Conservation (phyloP, 192 early-diverging fungal genomes). For the Mortierella antarctica region DNA sequence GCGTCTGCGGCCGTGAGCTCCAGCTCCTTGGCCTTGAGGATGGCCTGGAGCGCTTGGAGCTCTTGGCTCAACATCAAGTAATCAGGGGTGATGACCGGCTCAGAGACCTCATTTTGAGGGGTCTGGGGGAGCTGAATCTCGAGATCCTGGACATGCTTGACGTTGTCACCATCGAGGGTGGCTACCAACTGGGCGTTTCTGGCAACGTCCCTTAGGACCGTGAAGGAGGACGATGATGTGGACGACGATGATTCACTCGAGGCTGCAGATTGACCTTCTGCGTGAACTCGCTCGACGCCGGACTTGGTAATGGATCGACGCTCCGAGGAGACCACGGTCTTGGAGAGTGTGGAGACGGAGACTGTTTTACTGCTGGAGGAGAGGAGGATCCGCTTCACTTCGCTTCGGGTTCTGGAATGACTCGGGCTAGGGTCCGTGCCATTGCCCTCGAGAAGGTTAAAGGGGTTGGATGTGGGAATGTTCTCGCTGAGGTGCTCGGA, state of each 20-base stretch:
- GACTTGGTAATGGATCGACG: background rate
- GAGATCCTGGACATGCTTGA: too few species aligned
- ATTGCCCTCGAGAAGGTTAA: constrained; percentile 7
- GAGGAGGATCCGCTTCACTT: too few species aligned
- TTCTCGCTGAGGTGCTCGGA: constrained; percentile 5
- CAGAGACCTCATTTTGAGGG: too few species aligned
- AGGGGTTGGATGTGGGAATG: constrained; percentile 16
- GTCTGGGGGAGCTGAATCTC: too few species aligned
- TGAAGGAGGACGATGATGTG: too few species aligned
- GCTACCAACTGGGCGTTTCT: too few species aligned
- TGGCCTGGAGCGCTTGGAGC: constrained; percentile 7
- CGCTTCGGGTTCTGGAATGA: too few species aligned
- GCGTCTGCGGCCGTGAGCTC: constrained; percentile 2
- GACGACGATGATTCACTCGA: background rate
- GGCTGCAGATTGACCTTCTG: background rate
- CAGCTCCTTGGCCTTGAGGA: constrained; percentile 8
- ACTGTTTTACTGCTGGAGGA: too few species aligned
- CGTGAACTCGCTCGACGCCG: background rate
- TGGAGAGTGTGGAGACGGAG: too few species aligned
- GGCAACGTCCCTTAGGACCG: too few species aligned
- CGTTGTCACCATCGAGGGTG: too few species aligned
- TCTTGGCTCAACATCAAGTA: background rate
- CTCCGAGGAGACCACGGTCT: too few species aligned
- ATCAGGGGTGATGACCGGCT: background rate
- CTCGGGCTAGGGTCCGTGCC: background rate